Base-by-base conservation (phyloP, 352 stramenopile genomes). In the Globisporangium rhizosaccharum region DNA sequence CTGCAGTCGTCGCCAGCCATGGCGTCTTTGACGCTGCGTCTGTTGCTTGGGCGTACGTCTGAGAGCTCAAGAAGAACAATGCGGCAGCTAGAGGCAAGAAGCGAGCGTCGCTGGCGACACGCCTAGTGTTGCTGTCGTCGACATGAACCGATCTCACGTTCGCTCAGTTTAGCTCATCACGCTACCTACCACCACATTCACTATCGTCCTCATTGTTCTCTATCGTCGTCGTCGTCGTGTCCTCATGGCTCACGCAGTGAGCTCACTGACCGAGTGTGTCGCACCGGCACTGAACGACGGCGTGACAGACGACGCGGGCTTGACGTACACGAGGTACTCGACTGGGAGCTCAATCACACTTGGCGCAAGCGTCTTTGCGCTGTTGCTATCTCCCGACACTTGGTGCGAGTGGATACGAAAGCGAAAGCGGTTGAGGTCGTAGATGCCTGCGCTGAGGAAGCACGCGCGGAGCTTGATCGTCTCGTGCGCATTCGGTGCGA, bases 401-500 rank as follows among this genome's bases (percentile, higher is more conserved):
- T 14, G 15, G 4, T 17, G 26, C 3, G 77, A 36, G 36, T 82
- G 70, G 42, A 91, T 62, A 3, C 79, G 59, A 47, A 92, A 80
- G 23, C 82, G 79, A 61, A 92, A 88, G 9, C 80, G 82, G 59
- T 95, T 95, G 15, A 95, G 60, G 57, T 95, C 84, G 68, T 90
- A 95, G 33, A 94, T 72, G 12, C 85, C 85, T 2, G 85, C 61
- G 20, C 63, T 68, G 53, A 85, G 71, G 48, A 95, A 95, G 51
- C 82, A 92, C 26, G 85, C 85, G 33, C 77, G 79, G 20, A 95
- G 63, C 30, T 73, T 70, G 57, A 95, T 76, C 45, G 72, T 66
- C 23, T 75, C 65, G 12, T 58, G 57, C 8, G 63, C 70, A 33
- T 72, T 79, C 3, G 85, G 77, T 26, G 70, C 52, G 47, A 93